phyloP scores from a whole-genome alignment of 106 monocot species.

The Apostasia shenzhenica region DNA sequence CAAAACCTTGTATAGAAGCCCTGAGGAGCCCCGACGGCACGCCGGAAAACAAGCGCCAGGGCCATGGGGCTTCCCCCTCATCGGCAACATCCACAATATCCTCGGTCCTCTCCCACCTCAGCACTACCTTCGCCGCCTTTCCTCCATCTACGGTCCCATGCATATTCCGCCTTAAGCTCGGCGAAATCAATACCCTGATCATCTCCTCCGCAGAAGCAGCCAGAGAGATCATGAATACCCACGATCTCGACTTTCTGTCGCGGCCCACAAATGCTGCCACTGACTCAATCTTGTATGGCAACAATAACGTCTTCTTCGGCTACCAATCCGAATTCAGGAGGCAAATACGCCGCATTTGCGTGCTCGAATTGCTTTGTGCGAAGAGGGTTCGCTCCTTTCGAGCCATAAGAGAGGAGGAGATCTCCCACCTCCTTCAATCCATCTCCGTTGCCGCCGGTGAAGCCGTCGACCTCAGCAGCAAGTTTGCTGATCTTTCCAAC shows the following conservation, averaged over 20 bases:
- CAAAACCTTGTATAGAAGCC: too few species aligned
- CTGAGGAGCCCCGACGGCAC: too few species aligned
- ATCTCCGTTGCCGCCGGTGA: neutral
- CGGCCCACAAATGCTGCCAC: neutral
- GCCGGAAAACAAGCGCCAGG: neutral
- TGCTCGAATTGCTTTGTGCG: neutral
- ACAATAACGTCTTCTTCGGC: neutral
- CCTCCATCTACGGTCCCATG: conserved; percentile 10
- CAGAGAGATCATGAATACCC: conserved; percentile 11
- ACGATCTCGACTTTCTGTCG: conserved; percentile 6
- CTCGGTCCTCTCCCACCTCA: neutral
- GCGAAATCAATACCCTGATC: conserved; percentile 7
- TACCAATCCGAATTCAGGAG: neutral
- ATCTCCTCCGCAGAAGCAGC: conserved; percentile 1
- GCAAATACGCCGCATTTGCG: neutral
- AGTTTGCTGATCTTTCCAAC: neutral
- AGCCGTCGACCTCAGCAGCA: neutral
- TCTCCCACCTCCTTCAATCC: neutral
- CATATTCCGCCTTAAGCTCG: conserved; percentile 18
- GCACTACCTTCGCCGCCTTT: conserved; percentile 1
- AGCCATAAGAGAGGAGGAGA: neutral
- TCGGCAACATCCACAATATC: conserved; percentile 15
- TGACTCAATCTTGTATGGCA: neutral
- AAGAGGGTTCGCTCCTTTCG: neutral
- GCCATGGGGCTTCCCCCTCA: conserved; percentile 7